Percentiles rank a stretch among this genome's conserved stretches.
Evolutionary conservation across 257 asterid species (phyloP).

Genomic region (Asclepias syriaca): DNA sequence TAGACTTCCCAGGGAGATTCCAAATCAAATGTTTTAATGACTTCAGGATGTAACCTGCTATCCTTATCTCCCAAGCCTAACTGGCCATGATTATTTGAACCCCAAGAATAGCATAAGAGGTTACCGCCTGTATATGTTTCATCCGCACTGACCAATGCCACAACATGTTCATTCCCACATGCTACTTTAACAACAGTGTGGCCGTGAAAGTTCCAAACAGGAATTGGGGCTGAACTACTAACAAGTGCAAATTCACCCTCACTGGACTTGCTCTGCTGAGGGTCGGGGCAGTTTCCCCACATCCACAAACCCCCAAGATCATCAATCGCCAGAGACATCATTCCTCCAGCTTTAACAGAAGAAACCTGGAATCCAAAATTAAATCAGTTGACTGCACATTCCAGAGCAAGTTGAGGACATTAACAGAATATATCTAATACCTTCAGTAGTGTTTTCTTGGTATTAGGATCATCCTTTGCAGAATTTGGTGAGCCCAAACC

Average conservation of each 20-base stretch:
- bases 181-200: constrained; percentile 84
- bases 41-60: constrained; percentile 54
- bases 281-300: constrained; percentile 81
- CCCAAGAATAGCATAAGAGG: constrained; percentile 83
- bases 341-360: constrained; percentile 77
- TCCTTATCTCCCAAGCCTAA: constrained; percentile 79
- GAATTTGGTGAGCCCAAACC: constrained; percentile 51
- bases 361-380: constrained; percentile 47
- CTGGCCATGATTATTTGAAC: constrained; percentile 78
- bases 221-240: constrained; percentile 51
- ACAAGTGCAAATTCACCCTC: constrained; percentile 42
- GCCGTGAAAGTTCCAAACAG: constrained; percentile 76
- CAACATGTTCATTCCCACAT: constrained; percentile 84
- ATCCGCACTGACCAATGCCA: constrained; percentile 70
- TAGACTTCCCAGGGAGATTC: constrained; percentile 67
- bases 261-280: constrained; percentile 29
- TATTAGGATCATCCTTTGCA: constrained; percentile 25
- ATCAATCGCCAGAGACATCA: constrained; percentile 90
- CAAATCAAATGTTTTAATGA: constrained; percentile 40
- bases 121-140: constrained; percentile 53
- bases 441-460: constrained; percentile 42
- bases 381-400: not conserved
- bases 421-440: constrained; percentile 33
- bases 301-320: constrained; percentile 71
- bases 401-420: not conserved